Base-by-base conservation (phyloP, 1,284 basidiomycete species). In the Leccinum griseonigrum region DNA sequence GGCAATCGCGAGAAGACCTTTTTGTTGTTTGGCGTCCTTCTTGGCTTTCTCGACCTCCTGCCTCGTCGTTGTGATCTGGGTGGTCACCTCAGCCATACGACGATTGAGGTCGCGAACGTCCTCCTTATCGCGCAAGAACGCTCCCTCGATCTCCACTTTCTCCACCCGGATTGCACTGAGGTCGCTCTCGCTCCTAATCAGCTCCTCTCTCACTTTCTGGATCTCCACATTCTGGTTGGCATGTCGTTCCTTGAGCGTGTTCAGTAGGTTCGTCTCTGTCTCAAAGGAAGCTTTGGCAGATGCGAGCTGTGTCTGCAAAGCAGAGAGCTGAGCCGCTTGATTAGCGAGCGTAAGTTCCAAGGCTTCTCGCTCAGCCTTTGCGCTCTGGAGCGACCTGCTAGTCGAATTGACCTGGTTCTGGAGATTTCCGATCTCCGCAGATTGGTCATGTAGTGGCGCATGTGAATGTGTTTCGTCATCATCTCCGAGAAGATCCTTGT, bases 1-100 rank as follows among this genome's bases (percentile, higher is more conserved):
- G 9, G 93, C 91, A 73, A 99, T 97, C 3, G 95, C 95, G 14
- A 96, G 83, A 61, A 97, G 81, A 13, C 97, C 97, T 76, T 95
- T 97, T 77, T 98, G 95, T 74, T 97, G 94, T 72, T 97, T 90
- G 0, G 92, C 93, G 56, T 98, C 95, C 77, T 95, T 98, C 79
- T 89, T 95, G 54, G 87, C 75, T 78, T 94, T 96, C 75, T 98
- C 97, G 50, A 95, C 79, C 66, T 92, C 87, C 9, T 78, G 81
- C 77, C 92, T 95, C 60, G 92, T 75, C 8, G 78, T 75, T 53
- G 90, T 86, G 51, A 89, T 90, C 75, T 95, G 87, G 62, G 87
- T 83, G 29, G 90, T 87, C 16, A 89, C 83, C 71, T 96, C 94
- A 28, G 87, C 79, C 86, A 97, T 91, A 69, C 85, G 87, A 67